Evolutionary conservation across 176 grass and related monocot species (phyloP).

Genomic region (Pontederia crassipes): DNA sequence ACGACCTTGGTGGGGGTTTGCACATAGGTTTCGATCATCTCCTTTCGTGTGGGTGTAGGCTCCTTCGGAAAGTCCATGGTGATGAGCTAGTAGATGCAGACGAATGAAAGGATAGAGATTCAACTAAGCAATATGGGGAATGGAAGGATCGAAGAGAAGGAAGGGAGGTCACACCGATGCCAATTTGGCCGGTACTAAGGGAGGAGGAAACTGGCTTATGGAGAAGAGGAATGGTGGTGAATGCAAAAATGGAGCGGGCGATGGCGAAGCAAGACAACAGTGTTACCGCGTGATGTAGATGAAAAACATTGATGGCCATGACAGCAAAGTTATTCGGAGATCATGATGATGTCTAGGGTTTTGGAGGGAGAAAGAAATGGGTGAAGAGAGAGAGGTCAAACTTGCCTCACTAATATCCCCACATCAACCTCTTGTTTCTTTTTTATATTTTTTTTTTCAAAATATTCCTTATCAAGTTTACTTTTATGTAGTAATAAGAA

Average conservation of each 20-base stretch:
- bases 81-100: constrained; percentile 92
- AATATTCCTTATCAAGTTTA: too few relatives aligned
- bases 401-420: too few relatives aligned
- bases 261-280: not conserved
- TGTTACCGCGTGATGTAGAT: not conserved
- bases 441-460: too few relatives aligned
- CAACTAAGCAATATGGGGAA: not conserved
- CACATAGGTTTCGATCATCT: constrained; percentile 93
- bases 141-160: not conserved
- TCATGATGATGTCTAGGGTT: constrained; percentile 3
- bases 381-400: not conserved
- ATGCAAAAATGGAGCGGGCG: not conserved
- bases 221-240: not conserved
- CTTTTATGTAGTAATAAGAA: too few relatives aligned
- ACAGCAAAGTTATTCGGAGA: not conserved
- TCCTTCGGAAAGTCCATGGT: constrained; percentile 90
- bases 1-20: constrained; percentile 86
- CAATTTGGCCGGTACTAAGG: not conserved
- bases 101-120: constrained; percentile 40
- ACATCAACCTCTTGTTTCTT: too few relatives aligned
- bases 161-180: not conserved
- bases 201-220: not conserved
- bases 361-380: not conserved
- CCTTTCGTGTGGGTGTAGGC: constrained; percentile 71
- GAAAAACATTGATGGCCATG: constrained; percentile 6